phyloP scores from a whole-genome alignment of 192 early-diverging fungal species.

The Gaertneriomyces sp. region DNA sequence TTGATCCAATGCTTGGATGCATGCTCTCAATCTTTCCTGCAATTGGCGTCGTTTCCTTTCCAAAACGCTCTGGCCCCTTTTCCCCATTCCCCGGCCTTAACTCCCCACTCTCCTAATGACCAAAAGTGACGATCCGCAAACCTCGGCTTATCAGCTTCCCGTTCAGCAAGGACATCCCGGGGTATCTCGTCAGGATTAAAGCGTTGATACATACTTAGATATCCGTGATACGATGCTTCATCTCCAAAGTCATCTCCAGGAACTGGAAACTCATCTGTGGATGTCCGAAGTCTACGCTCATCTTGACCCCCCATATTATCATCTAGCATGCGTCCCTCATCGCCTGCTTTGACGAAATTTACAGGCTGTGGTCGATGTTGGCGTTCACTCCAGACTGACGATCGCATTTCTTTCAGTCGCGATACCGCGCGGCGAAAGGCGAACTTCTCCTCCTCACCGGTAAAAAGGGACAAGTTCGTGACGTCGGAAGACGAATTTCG shows the following conservation, averaged over 20 bases:
- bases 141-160: conserved; percentile 3
- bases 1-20: no score
- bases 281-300: no score
- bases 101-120: conserved; percentile 24
- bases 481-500: no score
- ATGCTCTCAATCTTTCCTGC: no score
- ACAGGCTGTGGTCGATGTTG: conserved; percentile 9
- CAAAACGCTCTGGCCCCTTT: conserved; percentile 14
- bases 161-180: neutral
- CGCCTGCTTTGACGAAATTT: conserved; percentile 5
- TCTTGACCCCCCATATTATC: neutral
- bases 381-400: neutral
- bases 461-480: conserved; percentile 45
- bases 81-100: conserved; percentile 19
- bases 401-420: conserved; percentile 75
- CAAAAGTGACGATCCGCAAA: conserved; percentile 25
- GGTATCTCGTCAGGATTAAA: conserved; percentile 9
- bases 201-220: conserved; percentile 26
- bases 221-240: conserved; percentile 34
- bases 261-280: neutral
- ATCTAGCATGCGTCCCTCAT: neutral
- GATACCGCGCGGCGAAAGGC: conserved; percentile 79
- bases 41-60: neutral
- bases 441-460: conserved; percentile 86
- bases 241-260: conserved; percentile 35